phyloP scores from a whole-genome alignment of 2,329 filamentous ascomycete species.

The Ceratocystis diversiconidia region DNA sequence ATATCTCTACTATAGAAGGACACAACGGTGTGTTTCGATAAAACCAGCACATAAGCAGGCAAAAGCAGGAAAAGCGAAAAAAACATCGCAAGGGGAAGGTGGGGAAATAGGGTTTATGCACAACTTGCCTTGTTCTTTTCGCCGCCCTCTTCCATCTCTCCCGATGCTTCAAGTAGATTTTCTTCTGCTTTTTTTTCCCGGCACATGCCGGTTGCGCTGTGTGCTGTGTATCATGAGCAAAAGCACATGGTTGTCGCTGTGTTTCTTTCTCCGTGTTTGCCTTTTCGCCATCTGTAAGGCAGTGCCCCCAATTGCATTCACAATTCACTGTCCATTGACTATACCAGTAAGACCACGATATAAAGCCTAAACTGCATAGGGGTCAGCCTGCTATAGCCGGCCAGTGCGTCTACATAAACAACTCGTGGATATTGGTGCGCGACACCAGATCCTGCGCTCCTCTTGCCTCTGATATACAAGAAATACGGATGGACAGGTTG shows the following conservation, averaged over 20 bases:
- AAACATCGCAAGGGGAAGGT: background rate
- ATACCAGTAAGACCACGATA: background rate
- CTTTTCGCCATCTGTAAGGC: background rate
- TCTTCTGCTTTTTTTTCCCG: background rate
- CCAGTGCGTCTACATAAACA: background rate
- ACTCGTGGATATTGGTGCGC: background rate
- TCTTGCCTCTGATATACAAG: background rate
- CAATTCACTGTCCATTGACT: background rate
- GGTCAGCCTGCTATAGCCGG: background rate
- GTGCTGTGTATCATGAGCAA: background rate
- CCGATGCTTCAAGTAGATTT: background rate
- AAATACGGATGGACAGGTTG: background rate
- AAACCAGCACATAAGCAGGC: background rate
- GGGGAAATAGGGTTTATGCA: background rate
- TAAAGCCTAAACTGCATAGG: background rate
- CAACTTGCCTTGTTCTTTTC: background rate
- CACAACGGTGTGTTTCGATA: background rate
- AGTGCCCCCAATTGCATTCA: background rate
- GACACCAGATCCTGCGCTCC: background rate
- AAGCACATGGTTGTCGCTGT: background rate
- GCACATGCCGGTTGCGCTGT: background rate
- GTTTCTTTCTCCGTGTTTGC: background rate
- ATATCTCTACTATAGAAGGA: background rate
- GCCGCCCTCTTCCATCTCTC: background rate
- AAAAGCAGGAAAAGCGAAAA: background rate